phyloP scores from a whole-genome alignment of 2,329 filamentous ascomycete genomes.

The Neonectria sp. region DNA sequence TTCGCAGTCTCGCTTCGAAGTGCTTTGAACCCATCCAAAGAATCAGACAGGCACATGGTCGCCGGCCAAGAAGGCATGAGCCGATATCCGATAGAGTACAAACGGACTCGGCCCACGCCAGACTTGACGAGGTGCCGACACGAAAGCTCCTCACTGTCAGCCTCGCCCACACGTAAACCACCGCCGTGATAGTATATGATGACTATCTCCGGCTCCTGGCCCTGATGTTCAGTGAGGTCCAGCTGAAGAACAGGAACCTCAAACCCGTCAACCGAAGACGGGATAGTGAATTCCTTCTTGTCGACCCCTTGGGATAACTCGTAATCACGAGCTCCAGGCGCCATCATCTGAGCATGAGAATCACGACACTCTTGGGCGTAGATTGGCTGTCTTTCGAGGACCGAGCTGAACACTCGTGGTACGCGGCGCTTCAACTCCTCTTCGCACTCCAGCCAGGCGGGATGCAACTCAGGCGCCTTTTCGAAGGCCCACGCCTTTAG shows the following conservation, averaged over 20 bases:
- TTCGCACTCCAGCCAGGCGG: slow-evolving; percentile 59
- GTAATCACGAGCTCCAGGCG: slow-evolving; percentile 53
- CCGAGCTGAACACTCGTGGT: slow-evolving; percentile 38
- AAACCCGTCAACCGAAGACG: slow-evolving; percentile 52
- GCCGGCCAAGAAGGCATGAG: slow-evolving; percentile 59
- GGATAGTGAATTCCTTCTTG: slow-evolving; percentile 47
- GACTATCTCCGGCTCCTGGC: slow-evolving; percentile 40
- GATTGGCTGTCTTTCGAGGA: slow-evolving; percentile 53
- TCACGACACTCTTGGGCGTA: slow-evolving; percentile 60
- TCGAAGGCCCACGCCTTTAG: slow-evolving; percentile 48
- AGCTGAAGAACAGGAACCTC: slow-evolving; percentile 57
- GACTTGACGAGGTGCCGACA: slow-evolving; percentile 59
- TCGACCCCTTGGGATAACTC: slow-evolving; percentile 54
- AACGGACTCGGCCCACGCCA: slow-evolving; percentile 43
- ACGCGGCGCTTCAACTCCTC: slow-evolving; percentile 40
- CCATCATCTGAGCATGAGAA: slow-evolving; percentile 54
- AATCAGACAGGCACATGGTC: slow-evolving; percentile 59
- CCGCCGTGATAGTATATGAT: slow-evolving; percentile 66
- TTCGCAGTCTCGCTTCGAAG: slow-evolving; percentile 32
- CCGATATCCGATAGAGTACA: slow-evolving; percentile 64
- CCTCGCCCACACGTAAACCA: slow-evolving; percentile 62
- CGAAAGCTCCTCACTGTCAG: slow-evolving; percentile 65
- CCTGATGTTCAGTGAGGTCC: slow-evolving; percentile 36
- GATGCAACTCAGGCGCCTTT: slow-evolving; percentile 56
- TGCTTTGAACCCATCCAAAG: slow-evolving; percentile 54